phyloP scores from a whole-genome alignment of 2,329 filamentous ascomycete genomes.

The Capronia americana region DNA sequence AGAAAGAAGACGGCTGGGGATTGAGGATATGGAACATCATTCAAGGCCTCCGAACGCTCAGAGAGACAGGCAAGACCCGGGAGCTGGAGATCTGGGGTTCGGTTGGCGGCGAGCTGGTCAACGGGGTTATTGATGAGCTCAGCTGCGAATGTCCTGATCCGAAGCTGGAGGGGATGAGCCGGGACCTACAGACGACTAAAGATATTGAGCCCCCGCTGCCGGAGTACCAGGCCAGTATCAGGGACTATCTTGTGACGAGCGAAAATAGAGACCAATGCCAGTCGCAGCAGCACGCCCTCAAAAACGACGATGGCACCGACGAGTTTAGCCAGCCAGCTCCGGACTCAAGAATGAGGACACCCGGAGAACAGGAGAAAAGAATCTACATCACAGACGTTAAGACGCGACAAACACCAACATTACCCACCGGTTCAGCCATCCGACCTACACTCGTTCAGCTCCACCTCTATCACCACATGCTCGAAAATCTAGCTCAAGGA shows the following conservation, averaged over 20 bases:
- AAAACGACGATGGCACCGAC: constrained; percentile 32
- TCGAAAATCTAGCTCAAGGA: constrained; percentile 76
- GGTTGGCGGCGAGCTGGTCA: constrained; percentile 80
- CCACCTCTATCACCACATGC: constrained; percentile 84
- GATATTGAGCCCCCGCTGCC: constrained; percentile 52
- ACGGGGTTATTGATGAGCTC: constrained; percentile 87
- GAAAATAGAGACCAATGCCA: constrained; percentile 36
- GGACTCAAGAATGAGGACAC: neutral
- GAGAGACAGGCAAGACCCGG: constrained; percentile 73
- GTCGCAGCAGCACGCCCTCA: constrained; percentile 43
- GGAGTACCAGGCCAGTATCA: constrained; percentile 54
- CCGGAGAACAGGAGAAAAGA: constrained; percentile 42
- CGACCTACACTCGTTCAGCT: constrained; percentile 84
- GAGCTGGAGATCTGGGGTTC: constrained; percentile 86
- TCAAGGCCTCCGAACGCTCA: constrained; percentile 77
- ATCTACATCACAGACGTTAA: constrained; percentile 91
- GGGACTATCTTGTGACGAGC: constrained; percentile 50
- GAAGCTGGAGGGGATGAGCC: constrained; percentile 67
- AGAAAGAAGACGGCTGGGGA: constrained; percentile 81
- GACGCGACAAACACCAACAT: constrained; percentile 70
- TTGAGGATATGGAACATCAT: constrained; percentile 89
- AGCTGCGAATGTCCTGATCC: constrained; percentile 77
- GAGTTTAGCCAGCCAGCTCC: constrained; percentile 29
- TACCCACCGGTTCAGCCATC: constrained; percentile 70
- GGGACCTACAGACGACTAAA: constrained; percentile 61